Evolutionary conservation across 371 early-diverging fungal genomes (phyloP), one percentile per base, ranked within the genome.

Genomic region (Thermomucor indicae-seudaticae): DNA sequence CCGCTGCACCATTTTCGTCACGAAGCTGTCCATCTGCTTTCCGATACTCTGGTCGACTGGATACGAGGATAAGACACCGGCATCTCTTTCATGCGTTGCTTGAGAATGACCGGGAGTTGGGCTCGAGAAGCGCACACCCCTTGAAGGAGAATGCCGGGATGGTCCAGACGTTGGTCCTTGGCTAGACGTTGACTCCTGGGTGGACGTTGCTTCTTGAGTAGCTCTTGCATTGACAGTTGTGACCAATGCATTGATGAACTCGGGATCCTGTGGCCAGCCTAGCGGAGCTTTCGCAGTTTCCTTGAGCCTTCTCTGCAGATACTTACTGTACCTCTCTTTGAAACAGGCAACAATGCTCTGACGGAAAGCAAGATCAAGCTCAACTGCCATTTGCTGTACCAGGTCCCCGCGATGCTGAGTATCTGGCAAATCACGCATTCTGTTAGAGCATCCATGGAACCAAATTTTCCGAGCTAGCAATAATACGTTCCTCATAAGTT

Each of bases 391-490:
- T 32, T 32, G 7, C 32, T 7, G 32, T 7, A 32, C 32, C 32
- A 32, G 7, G 14, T 7, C 14, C 7, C 32, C 7, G 10, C 7
- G 7, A 14, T 32, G 32, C 32, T 7, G 10, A 7, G 32, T 32
- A 32, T 32, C 14, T 32, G 32, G 32, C 14, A 14, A 7, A 7
- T 7, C 14, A 14, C 32, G 14, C 41, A 41, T 41, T 22, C 22
- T 23, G 3, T n/a, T 3, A 22, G 3, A 12, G 22, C 41, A 41
- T 11, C 22, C 41, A 12, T 37, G 6, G 38, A 37, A 48, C 48
- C 48, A 48, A 23, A 8, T 19, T 17, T 48, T 48, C 6, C 48
- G 16, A 22, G 48, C 38, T 16, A 24, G 12, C 48, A 48, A n/a
- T 2, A 48, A 28, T 11, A 48, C n/a, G 38, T 48, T 48, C n/a